Conservation (phyloP, 495 filamentous ascomycete genomes). For the Apodospora peruviana region DNA sequence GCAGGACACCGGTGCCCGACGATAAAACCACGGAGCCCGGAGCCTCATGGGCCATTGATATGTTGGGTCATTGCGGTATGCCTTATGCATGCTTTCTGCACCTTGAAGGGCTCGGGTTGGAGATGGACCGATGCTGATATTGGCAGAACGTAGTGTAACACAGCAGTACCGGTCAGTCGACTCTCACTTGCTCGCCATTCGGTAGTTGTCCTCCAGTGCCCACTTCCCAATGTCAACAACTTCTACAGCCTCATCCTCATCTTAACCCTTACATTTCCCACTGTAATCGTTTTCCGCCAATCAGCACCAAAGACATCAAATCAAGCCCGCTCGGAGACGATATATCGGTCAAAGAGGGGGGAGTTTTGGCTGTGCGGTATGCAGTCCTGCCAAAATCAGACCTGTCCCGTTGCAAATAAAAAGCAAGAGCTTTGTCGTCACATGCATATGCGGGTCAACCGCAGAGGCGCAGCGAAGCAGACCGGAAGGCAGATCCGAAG, state of each 20-base stretch:
- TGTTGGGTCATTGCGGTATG: neutral
- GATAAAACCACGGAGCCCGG: neutral
- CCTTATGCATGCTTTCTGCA: neutral
- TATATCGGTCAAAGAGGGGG: neutral
- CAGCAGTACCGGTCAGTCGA: neutral
- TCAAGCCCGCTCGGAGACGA: neutral
- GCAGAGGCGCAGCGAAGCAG: neutral
- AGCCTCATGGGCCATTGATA: neutral
- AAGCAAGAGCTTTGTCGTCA: neutral
- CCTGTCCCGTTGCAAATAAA: neutral
- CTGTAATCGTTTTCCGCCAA: neutral
- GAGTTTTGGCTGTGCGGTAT: neutral
- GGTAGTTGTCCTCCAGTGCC: neutral
- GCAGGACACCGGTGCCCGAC: neutral
- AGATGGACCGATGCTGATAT: neutral
- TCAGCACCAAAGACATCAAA: neutral
- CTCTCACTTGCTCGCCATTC: neutral
- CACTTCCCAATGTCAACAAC: neutral
- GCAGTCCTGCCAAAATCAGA: neutral
- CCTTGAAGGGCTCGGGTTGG: neutral
- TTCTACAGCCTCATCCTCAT: neutral
- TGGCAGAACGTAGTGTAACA: neutral
- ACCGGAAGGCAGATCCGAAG: neutral
- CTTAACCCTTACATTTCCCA: neutral
- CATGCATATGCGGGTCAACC: neutral